Evolutionary conservation across 2,329 filamentous ascomycete genomes (phyloP).

Genomic region (Hymenoscyphus scutula): DNA sequence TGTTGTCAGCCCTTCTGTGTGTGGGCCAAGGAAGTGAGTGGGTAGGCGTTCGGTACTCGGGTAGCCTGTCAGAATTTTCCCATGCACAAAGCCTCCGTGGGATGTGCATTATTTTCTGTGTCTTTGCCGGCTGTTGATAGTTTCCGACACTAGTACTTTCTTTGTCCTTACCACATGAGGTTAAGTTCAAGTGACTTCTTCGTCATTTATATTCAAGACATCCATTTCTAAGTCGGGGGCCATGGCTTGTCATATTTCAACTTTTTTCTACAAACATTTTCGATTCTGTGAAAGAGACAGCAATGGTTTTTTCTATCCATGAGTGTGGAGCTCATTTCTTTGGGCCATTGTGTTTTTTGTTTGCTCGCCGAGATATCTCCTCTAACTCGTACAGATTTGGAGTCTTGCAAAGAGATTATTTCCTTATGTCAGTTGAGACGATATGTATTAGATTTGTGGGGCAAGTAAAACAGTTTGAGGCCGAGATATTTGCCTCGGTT

Average conservation of each 20-base stretch:
- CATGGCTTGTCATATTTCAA: background rate
- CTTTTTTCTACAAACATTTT: background rate
- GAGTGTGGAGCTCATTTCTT: background rate
- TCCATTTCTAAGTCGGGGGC: background rate
- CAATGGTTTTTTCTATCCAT: background rate
- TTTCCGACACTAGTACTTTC: too few species aligned
- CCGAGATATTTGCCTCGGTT: background rate
- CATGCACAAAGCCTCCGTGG: background rate
- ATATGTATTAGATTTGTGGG: too few species aligned
- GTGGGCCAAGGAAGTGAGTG: background rate
- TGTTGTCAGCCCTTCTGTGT: conserved; percentile 1
- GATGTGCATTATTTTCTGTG: too few species aligned
- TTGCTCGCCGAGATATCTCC: background rate
- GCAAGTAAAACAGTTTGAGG: background rate
- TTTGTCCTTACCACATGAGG: background rate
- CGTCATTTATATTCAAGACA: background rate
- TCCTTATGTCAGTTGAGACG: too few species aligned
- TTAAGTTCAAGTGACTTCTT: background rate
- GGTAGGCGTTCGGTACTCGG: background rate
- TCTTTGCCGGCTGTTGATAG: too few species aligned
- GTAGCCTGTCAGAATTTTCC: background rate
- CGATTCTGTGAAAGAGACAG: background rate
- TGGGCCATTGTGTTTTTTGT: background rate
- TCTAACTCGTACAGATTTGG: too few species aligned
- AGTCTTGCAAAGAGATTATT: too few species aligned